These are phyloP conservation scores for Crithidia acanthocephali DNA, from an alignment of 208 protist species.

Conservation along the genomic window DNA sequence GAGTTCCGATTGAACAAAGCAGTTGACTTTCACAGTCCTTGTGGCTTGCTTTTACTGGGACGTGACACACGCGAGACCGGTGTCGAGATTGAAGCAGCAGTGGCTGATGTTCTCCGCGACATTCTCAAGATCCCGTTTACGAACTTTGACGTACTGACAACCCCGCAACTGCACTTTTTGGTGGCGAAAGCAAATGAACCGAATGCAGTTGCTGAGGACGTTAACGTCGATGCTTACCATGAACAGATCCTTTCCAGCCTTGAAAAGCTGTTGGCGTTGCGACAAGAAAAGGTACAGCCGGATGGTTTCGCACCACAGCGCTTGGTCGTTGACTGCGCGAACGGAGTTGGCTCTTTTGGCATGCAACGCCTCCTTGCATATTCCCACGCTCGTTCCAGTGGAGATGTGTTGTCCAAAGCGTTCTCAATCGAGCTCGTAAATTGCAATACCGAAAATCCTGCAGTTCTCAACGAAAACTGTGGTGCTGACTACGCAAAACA, in stretches of 20 bases:
- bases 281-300: not conserved
- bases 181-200: slow-evolving; percentile 39
- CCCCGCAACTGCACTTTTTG: slow-evolving; percentile 81
- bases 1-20: not conserved
- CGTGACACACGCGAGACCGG: slow-evolving; percentile 68
- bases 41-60: slow-evolving; percentile 42
- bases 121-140: slow-evolving; percentile 24
- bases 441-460: slow-evolving; percentile 29
- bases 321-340: slow-evolving; percentile 88
- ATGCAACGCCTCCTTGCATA: slow-evolving; percentile 49
- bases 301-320: slow-evolving; percentile 7
- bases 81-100: slow-evolving; percentile 41
- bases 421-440: slow-evolving; percentile 67
- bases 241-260: slow-evolving; percentile 43
- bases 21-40: slow-evolving; percentile 17
- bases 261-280: slow-evolving; percentile 17
- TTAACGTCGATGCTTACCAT: slow-evolving; percentile 35
- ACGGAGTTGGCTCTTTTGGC: slow-evolving; percentile 83
- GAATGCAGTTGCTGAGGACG: not conserved
- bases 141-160: slow-evolving; percentile 50
- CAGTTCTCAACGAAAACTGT: slow-evolving; percentile 77
- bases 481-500: slow-evolving; percentile 93
- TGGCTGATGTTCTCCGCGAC: slow-evolving; percentile 23
- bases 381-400: slow-evolving; percentile 23
- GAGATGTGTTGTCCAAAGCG: slow-evolving; percentile 29